Conservation (phyloP, 768 basidiomycete genomes). For the Pleurotus citrinopileatus region DNA sequence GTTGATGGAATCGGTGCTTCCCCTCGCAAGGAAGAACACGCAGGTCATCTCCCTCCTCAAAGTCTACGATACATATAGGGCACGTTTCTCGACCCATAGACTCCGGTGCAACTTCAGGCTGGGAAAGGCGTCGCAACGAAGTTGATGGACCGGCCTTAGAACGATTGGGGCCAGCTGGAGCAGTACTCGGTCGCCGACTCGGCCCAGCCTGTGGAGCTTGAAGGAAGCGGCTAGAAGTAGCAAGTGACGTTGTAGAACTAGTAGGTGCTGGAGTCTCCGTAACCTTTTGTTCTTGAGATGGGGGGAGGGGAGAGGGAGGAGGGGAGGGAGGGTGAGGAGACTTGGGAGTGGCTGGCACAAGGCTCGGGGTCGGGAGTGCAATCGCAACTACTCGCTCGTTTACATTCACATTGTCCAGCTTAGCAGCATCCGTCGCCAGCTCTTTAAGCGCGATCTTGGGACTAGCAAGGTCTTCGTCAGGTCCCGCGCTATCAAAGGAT, state of each 20-base stretch:
- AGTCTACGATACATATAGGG: slow-evolving; percentile 93
- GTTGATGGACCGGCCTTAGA: slow-evolving; percentile 8
- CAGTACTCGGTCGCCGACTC: slow-evolving; percentile 2
- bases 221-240: not conserved
- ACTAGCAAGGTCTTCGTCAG: not conserved
- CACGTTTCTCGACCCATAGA: slow-evolving; percentile 83
- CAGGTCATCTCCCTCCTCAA: slow-evolving; percentile 90
- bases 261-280: not conserved
- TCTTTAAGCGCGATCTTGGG: not conserved
- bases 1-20: slow-evolving; percentile 86
- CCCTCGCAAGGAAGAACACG: slow-evolving; percentile 90
- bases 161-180: not conserved
- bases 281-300: not conserved
- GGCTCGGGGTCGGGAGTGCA: not conserved
- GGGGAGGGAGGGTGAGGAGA: no score
- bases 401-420: not conserved
- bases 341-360: not conserved
- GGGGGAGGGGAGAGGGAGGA: not conserved
- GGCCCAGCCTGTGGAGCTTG: not conserved
- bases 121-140: slow-evolving; percentile 10
- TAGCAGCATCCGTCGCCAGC: not conserved
- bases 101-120: slow-evolving; percentile 49
- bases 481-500: not conserved
- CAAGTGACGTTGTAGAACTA: not conserved
- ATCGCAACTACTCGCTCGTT: not conserved